phyloP scores from a whole-genome alignment of 768 basidiomycete genomes.

The Astraeus odoratus region DNA sequence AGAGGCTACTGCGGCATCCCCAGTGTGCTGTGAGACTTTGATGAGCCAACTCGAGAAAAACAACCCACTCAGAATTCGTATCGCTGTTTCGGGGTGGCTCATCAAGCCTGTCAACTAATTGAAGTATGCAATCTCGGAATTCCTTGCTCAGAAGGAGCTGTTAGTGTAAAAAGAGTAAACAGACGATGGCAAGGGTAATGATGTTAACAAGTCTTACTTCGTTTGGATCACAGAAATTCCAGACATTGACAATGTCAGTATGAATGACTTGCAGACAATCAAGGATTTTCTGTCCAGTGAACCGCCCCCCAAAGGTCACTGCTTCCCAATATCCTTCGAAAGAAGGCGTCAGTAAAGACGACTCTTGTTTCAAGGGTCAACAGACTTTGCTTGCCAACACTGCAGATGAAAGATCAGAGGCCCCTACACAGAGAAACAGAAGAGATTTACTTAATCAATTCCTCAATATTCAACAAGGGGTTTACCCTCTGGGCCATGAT shows the following conservation, averaged over 20 bases:
- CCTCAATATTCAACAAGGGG: not conserved
- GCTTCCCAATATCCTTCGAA: conserved; percentile 12
- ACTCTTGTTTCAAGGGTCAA: not conserved
- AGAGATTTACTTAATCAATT: not conserved
- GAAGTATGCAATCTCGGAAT: not conserved
- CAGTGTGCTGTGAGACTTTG: no score
- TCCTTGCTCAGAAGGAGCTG: not conserved
- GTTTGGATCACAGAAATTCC: conserved; percentile 11
- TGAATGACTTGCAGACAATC: conserved; percentile 14
- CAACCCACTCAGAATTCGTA: not conserved
- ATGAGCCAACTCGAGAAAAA: no score
- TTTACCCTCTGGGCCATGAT: conserved; percentile 1
- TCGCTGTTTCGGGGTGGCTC: not conserved
- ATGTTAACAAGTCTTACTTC: not conserved
- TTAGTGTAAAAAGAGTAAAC: not conserved
- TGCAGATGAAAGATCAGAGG: not conserved
- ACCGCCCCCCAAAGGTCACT: conserved; percentile 3
- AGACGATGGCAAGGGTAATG: not conserved
- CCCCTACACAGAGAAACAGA: not conserved
- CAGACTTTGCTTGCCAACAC: conserved; percentile 3
- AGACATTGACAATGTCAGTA: conserved; percentile 11
- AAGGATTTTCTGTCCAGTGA: conserved; percentile 1
- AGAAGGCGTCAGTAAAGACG: not conserved
- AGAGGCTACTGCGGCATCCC: not conserved
- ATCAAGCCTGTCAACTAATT: not conserved